Evolutionary conservation across 2,329 filamentous ascomycete genomes (phyloP), one percentile per base, ranked within the genome.

Genomic region (Alternaria solani): DNA sequence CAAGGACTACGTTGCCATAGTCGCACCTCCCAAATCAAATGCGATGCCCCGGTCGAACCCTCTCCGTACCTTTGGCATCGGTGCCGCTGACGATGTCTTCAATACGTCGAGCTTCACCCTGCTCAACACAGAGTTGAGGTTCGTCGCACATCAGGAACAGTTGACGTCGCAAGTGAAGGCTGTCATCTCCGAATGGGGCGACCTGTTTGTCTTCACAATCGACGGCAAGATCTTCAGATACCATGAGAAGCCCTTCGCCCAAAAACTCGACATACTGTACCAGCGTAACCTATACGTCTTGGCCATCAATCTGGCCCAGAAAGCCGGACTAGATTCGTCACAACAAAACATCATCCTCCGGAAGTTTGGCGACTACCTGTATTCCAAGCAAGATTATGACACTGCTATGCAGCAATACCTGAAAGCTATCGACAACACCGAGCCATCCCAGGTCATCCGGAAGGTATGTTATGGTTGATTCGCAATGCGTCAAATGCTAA

Each of bases 401-500:
- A 95, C 92, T 7, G 94, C 96, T n/a, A 99, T 99, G 96, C 91
- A 96, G 71, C 95, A 98, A 77, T 99, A 99, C 75, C 88, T 99
- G 63, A 91, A 93, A 69, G 94, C 96, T 0, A 97, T 99, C 61
- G 94, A 97, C 74, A 95, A 92, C 60, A 98, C 94, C 0, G 94
- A 98, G 72, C 94, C 94, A 7, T 97, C 94, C 2, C 94, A 97
- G 74, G 93, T 98, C 47, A 97, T 98, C 72, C 87, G 94, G 70
- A 97, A 97, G 82, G 91, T 91, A 74, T 26, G 64, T 5, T 7
- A 8, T 14, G 11, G 3, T 26, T 34, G 26, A 39, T 30, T 8
- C 9, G 23, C 5, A 14, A 38, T 7, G 9, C 12, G 28, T 25
- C 5, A 9, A 16, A 26, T 36, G 23, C 64, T 75, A 38, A 74